Evolutionary conservation across 2,329 filamentous ascomycete genomes (phyloP).

Genomic region (Atkinsonella texensis): DNA sequence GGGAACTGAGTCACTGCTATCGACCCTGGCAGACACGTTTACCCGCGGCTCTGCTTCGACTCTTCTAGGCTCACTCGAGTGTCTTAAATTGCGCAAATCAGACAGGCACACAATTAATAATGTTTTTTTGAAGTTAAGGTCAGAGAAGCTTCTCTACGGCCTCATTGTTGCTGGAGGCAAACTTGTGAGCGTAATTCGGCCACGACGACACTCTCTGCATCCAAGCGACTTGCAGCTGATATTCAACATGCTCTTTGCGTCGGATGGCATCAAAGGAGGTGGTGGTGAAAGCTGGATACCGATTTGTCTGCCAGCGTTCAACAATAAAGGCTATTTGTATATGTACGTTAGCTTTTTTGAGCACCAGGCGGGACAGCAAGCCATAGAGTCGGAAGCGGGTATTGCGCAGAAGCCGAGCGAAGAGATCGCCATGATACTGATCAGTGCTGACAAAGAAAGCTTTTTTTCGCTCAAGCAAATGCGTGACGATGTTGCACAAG

Average conservation of each 20-base stretch:
- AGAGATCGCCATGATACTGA: conserved; percentile 82
- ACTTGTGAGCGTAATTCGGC: conserved; percentile 87
- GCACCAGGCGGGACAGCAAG: conserved; percentile 30
- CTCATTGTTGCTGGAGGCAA: conserved; percentile 85
- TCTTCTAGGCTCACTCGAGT: conserved; percentile 81
- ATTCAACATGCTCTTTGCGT: conserved; percentile 99
- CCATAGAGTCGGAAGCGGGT: conserved; percentile 33
- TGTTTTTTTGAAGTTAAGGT: conserved; percentile 66
- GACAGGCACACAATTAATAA: conserved; percentile 81
- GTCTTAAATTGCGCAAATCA: conserved; percentile 79
- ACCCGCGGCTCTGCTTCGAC: conserved; percentile 84
- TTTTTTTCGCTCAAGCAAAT: conserved; percentile 80
- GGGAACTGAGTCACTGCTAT: conserved; percentile 82
- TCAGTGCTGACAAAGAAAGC: conserved; percentile 84
- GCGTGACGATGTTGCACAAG: conserved; percentile 49
- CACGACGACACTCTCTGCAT: conserved; percentile 88
- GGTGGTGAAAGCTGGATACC: conserved; percentile 96
- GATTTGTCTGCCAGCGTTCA: conserved; percentile 89
- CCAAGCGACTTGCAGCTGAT: conserved; percentile 92
- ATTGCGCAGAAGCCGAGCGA: conserved; percentile 56
- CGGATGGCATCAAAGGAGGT: conserved; percentile 78
- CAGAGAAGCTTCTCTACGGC: conserved; percentile 76
- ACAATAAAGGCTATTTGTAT: conserved; percentile 91
- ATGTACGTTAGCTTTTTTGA: conserved; percentile 98
- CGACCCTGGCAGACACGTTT: conserved; percentile 87